Evolutionary conservation across 169 alveolate species (phyloP), one percentile per base, ranked within the genome.

Genomic region (Eimeria tenella): DNA sequence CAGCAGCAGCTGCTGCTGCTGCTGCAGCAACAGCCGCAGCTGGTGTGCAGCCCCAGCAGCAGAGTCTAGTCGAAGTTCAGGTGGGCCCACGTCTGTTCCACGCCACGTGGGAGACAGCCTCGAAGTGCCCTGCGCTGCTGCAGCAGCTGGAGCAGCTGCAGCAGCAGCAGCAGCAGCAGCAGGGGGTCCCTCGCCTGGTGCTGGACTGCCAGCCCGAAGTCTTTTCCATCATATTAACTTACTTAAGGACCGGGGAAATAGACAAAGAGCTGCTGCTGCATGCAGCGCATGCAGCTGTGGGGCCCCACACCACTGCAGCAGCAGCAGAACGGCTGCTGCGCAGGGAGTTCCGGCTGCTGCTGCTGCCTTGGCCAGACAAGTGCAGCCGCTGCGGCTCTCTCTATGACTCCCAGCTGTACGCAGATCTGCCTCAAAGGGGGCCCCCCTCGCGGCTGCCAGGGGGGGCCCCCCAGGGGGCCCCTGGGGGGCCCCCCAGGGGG

Each of bases 341-440:
- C 11, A 15, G n/a, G 77, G 77, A 68, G 77, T 68, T 68, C 31
- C 11, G 77, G 31, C 77, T 68, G 77, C 77, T 68, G 31, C 77
- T 13, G 77, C 77, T 68, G 77, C 77, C 77, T 23, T 68, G 77
- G 77, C 77, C 77, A 5, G 13, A 23, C 31, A 15, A 23, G 42
- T 68, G 77, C 77, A 68, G 11, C 42, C 77, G 77, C 31, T 68
- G 77, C 31, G 77, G n/a, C 77, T 68, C 11, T 23, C 77, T 68
- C 31, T 68, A 68, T 23, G n/a, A 68, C 31, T 23, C n/a, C 4
- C 77, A 68, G 31, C 77, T 68, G 49, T 68, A 68, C 31, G 13
- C 11, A n/a, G 42, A 68, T 2, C 77, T 68, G 42, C 77, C 77
- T 1, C 42, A n/a, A 3, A 23, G 77, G 13, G 42, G 42, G 42